Evolutionary conservation across 1,139 yeast genomes (phyloP).

Genomic region (Protomyces macrosporus): DNA sequence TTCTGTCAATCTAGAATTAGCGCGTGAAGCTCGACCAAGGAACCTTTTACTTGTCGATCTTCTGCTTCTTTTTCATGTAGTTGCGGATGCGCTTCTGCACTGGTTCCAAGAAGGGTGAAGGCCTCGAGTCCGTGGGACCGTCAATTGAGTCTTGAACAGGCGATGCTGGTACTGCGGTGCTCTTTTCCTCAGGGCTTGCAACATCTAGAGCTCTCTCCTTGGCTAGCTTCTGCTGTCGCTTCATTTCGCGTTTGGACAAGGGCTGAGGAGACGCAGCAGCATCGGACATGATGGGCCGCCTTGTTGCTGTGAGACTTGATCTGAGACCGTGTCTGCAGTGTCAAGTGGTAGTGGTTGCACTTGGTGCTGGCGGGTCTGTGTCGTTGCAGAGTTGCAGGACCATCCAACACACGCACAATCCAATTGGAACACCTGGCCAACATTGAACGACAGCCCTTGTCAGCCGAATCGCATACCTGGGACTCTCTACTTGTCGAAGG

Average conservation of each 20-base stretch:
- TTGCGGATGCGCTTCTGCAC: conserved; percentile 24
- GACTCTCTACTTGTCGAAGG: too few relatives aligned
- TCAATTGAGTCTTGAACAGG: background rate
- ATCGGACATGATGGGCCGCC: background rate
- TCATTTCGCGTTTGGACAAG: conserved; percentile 11
- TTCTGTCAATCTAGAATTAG: background rate
- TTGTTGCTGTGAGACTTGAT: too few relatives aligned
- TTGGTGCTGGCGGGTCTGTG: too few relatives aligned
- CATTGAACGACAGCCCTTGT: too few relatives aligned
- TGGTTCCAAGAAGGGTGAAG: conserved; percentile 14
- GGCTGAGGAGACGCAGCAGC: background rate
- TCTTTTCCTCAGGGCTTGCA: background rate
- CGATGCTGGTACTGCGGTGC: background rate
- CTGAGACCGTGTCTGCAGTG: too few relatives aligned
- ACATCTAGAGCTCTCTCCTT: background rate
- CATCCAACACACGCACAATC: background rate
- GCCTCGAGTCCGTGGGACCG: background rate
- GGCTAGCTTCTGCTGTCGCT: conserved; percentile 9
- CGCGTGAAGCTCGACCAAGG: too few relatives aligned
- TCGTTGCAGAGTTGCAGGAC: background rate
- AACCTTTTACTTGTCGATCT: conserved; percentile 5
- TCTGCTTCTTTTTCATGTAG: conserved; percentile 23
- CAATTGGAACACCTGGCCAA: background rate
- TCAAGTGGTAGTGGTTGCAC: too few relatives aligned
- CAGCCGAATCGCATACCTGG: too few relatives aligned